A percentile compares a stretch with the other conserved stretches of the same genome.
Conservation (phyloP, 2,329 filamentous ascomycete species). For the Ophiostoma himal-ulmi region DNA sequence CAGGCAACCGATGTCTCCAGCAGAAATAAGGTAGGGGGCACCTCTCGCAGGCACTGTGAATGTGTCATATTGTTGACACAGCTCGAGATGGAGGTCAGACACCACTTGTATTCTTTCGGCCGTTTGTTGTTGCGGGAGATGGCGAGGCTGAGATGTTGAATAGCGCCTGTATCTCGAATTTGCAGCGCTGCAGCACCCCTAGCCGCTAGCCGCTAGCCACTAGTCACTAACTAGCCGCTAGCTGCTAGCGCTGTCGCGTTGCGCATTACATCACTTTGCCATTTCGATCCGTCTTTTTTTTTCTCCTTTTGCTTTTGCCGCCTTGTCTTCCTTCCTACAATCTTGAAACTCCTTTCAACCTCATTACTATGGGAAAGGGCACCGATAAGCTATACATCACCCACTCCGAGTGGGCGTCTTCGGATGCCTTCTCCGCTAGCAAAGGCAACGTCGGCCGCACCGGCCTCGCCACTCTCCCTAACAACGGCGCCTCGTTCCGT, state of each 20-base stretch:
- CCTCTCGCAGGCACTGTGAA: conserved; percentile 29
- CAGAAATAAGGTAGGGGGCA: conserved; percentile 46
- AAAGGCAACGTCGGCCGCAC: conserved; percentile 51
- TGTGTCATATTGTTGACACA: conserved; percentile 20
- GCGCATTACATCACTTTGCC: conserved; percentile 11
- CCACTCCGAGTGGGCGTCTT: conserved; percentile 94
- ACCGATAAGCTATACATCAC: conserved; percentile 69
- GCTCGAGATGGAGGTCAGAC: conserved; percentile 53
- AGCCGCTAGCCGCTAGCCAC: background rate
- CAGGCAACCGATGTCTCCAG: conserved; percentile 53
- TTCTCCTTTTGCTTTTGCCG: background rate
- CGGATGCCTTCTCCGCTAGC: conserved; percentile 80
- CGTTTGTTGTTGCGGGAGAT: background rate
- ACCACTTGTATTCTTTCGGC: conserved; percentile 39
- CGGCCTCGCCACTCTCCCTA: conserved; percentile 26
- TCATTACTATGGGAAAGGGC: conserved; percentile 43
- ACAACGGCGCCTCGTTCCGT: conserved; percentile 53
- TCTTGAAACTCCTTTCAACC: background rate
- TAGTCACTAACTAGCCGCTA: background rate
- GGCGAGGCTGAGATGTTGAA: conserved; percentile 2
- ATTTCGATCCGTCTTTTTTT: background rate
- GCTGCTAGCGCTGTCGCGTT: conserved; percentile 5
- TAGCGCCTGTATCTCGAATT: background rate
- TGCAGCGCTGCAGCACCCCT: background rate
- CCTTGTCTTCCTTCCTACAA: background rate